Conservation (phyloP, 768 basidiomycete genomes). For the Clitopilus passeckerianus region DNA sequence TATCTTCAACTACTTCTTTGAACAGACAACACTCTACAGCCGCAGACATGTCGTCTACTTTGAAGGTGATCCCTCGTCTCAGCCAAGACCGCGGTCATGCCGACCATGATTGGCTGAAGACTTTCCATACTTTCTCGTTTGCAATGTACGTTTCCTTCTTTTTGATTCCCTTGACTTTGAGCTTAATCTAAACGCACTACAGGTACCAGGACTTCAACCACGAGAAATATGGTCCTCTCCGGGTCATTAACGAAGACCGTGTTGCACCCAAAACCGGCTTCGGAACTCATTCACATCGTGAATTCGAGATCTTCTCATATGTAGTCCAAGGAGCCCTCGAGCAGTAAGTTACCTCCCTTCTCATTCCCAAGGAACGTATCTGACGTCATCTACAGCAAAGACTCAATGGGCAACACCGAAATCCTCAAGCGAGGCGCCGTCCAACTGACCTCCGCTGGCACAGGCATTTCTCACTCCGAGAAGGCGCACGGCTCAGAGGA, state of each 20-base stretch:
- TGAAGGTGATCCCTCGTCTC: slow-evolving; percentile 45
- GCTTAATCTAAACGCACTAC: neutral
- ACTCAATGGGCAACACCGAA: slow-evolving; percentile 90
- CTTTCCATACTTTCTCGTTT: slow-evolving; percentile 82
- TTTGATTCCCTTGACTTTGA: neutral
- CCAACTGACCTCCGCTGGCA: slow-evolving; percentile 90
- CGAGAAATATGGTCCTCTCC: slow-evolving; percentile 64
- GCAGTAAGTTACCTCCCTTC: slow-evolving; percentile 47
- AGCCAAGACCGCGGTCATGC: slow-evolving; percentile 67
- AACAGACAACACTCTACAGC: slow-evolving; percentile 4
- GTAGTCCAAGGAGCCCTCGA: slow-evolving; percentile 74
- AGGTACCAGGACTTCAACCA: slow-evolving; percentile 61
- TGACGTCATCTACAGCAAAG: slow-evolving; percentile 50
- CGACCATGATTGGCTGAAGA: slow-evolving; percentile 84
- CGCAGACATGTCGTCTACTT: slow-evolving; percentile 15
- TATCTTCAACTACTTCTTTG: slow-evolving; percentile 3
- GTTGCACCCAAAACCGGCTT: slow-evolving; percentile 75
- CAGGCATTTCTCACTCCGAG: slow-evolving; percentile 82
- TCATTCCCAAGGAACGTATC: neutral
- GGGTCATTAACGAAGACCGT: slow-evolving; percentile 94
- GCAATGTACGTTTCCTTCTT: slow-evolving; percentile 41
- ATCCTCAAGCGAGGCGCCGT: slow-evolving; percentile 84
- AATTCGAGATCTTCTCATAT: slow-evolving; percentile 92
- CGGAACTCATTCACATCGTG: slow-evolving; percentile 76
- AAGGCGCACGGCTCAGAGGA: slow-evolving; percentile 35